Evolutionary conservation across 75 land plant species (phyloP).

Genomic region (Pseudotsuga menziesii): DNA sequence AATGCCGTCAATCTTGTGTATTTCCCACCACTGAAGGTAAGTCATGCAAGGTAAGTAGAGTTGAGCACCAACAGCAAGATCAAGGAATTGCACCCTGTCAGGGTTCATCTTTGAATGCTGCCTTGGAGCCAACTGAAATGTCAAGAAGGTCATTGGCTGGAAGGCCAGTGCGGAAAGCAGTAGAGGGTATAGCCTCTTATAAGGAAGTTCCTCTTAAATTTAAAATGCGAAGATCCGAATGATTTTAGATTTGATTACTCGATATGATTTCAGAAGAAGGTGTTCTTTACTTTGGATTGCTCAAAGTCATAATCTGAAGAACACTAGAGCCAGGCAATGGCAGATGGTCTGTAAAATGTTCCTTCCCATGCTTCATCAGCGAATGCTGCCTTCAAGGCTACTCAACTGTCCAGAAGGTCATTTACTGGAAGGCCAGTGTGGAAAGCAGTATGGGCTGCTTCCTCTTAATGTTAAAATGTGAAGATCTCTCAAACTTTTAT

Average conservation of each 20-base stretch:
- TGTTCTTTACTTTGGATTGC: background rate
- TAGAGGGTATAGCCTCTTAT: background rate
- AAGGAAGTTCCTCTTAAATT: slow-evolving; percentile 1
- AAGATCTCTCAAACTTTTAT: background rate
- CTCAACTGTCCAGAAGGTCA: background rate
- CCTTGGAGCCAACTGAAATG: background rate
- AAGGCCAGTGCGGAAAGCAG: background rate
- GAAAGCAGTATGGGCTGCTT: background rate
- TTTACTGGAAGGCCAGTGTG: background rate
- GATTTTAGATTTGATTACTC: background rate
- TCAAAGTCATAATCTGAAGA: background rate
- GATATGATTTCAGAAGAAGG: no score
- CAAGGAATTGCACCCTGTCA: background rate
- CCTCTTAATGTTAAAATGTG: slow-evolving; percentile 4
- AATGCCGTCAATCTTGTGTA: background rate
- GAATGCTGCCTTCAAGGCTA: background rate
- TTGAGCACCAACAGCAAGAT: no score
- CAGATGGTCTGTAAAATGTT: background rate
- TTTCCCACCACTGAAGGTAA: background rate
- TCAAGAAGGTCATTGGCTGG: slow-evolving; percentile 2
- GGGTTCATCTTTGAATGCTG: background rate
- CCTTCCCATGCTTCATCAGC: background rate
- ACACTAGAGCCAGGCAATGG: background rate
- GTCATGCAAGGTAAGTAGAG: background rate
- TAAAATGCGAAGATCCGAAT: slow-evolving; percentile 9